Evolutionary conservation across 2,329 filamentous ascomycete species (phyloP).

Genomic region (Juglanconis juglandina): DNA sequence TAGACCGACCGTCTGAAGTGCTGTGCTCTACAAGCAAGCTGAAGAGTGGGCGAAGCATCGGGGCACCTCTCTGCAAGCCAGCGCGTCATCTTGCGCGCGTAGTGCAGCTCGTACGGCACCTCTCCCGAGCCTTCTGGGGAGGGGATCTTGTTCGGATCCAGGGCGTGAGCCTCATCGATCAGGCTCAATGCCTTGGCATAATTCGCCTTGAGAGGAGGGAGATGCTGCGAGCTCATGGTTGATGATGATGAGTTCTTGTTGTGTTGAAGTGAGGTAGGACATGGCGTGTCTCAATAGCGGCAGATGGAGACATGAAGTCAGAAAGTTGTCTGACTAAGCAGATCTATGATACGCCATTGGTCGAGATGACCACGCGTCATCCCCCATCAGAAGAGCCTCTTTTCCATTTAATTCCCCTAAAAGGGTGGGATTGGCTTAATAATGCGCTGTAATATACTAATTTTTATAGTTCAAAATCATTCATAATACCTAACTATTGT

Average conservation of each 20-base stretch:
- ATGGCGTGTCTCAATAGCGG: background rate
- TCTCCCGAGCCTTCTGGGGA: conserved; percentile 37
- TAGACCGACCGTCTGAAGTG: conserved; percentile 64
- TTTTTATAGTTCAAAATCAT: too few species aligned
- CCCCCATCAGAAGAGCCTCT: too few species aligned
- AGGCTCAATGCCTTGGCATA: conserved; percentile 55
- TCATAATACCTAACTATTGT: too few species aligned
- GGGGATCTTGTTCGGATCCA: conserved; percentile 59
- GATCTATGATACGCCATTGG: conserved; percentile 9
- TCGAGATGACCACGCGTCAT: background rate
- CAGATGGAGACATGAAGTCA: background rate
- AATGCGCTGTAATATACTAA: too few species aligned
- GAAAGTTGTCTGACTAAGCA: conserved; percentile 6
- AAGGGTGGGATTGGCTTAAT: too few species aligned
- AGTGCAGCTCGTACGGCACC: conserved; percentile 76
- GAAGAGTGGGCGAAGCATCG: conserved; percentile 61
- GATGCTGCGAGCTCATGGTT: conserved; percentile 18
- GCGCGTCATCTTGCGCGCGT: conserved; percentile 73
- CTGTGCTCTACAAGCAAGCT: conserved; percentile 76
- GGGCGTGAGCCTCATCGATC: conserved; percentile 70
- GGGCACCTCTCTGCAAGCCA: conserved; percentile 65
- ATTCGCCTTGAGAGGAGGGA: conserved; percentile 34
- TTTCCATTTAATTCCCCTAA: too few species aligned
- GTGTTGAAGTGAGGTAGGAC: background rate
- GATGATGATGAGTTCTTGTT: background rate